Conservation (phyloP, 805 yeast species). For the Candida pseudofarinosa region DNA sequence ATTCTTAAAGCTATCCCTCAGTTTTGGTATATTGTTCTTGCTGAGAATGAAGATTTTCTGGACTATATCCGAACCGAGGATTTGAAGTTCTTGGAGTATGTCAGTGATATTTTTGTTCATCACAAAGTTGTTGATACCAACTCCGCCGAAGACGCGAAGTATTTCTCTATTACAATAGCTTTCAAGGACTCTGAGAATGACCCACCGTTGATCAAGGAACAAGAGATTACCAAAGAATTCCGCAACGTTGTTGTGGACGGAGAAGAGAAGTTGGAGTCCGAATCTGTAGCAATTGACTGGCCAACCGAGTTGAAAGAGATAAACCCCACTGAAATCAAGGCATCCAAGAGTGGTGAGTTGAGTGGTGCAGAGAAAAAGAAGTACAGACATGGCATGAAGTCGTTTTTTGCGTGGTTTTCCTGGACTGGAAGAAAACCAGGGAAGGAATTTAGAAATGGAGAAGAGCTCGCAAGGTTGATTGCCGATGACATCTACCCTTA, state of each 20-base stretch:
- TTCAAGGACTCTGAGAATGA: conserved; percentile 42
- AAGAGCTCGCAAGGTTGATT: conserved; percentile 66
- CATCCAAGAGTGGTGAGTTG: conserved; percentile 32
- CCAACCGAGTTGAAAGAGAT: conserved; percentile 56
- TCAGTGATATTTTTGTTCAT: conserved; percentile 60
- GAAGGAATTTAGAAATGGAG: conserved; percentile 75
- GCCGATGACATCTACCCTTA: conserved; percentile 81
- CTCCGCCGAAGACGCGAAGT: conserved; percentile 36
- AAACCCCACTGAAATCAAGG: conserved; percentile 50
- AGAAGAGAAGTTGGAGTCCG: conserved; percentile 52
- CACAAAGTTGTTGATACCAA: conserved; percentile 38
- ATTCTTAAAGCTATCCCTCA: conserved; percentile 55
- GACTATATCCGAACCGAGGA: conserved; percentile 77
- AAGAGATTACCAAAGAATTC: conserved; percentile 60
- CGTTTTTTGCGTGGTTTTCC: conserved; percentile 81
- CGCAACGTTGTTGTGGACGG: conserved; percentile 46
- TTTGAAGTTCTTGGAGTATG: conserved; percentile 64
- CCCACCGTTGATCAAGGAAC: conserved; percentile 49
- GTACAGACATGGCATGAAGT: conserved; percentile 70
- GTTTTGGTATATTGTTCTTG: conserved; percentile 86
- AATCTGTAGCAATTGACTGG: conserved; percentile 60
- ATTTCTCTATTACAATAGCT: conserved; percentile 57
- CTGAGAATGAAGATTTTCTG: conserved; percentile 79
- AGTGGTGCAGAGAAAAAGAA: conserved; percentile 52
- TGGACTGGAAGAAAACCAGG: conserved; percentile 82